Base-by-base conservation (phyloP, 208 protist genomes). In the Trypanosoma avium region DNA sequence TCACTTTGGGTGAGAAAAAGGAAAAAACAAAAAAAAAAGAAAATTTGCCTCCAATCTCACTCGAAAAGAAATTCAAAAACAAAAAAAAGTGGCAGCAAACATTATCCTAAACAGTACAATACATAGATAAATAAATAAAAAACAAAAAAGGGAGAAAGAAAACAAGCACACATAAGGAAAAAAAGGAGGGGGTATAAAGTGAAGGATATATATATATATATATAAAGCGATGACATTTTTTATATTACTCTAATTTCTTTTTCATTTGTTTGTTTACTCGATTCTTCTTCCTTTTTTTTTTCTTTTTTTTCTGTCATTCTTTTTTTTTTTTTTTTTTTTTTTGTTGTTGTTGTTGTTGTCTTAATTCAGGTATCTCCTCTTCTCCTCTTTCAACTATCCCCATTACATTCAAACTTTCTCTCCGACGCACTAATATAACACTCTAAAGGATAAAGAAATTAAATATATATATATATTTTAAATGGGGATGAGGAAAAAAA, bases 331-430 rank as follows among this genome's bases (percentile, higher is more conserved):
- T 42, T 42, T 4, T 55, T 17, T 30, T 50, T 42, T 73, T 65
- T 59, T 53, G 17, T 35, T 48, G 2, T 36, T 29, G 13, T 74
- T 46, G 12, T 46, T 13, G 35, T 17, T 67, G 21, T 22, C 63
- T 79, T 19, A 57, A 61, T 53, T n/a, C 30, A 17, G 63, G 10
- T 21, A 6, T 2, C 26, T 48, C 10, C 30, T 32, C 21, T 56
- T n/a, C 19, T 22, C 15, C 21, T 19, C 32, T 40, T 17, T 15
- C 30, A 38, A 50, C 36, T 8, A 32, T 49, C 19, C 21, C 27
- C 27, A 38, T 40, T 57, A 12, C 26, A 40, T 40, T 42, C 8
- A 19, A 22, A n/a, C 17, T 57, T n/a, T 21, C 10, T 19, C 8
- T n/a, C n/a, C n/a, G n/a, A 42, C 30, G 3, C 8, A 13, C n/a